Evolutionary conservation across 192 early-diverging fungal species (phyloP).

Genomic region (Rhizophagus clarus): DNA sequence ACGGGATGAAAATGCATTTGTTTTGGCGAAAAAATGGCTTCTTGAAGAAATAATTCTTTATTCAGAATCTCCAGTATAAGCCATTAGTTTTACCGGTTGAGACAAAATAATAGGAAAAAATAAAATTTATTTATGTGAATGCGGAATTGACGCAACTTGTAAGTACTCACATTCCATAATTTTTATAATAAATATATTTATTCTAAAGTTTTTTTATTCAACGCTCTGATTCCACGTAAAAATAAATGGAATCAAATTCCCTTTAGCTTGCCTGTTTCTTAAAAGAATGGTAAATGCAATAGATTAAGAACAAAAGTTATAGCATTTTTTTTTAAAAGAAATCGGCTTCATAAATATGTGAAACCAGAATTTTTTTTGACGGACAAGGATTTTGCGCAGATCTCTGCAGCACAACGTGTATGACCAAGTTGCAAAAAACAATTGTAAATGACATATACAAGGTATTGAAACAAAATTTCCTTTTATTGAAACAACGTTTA

Average conservation of each 20-base stretch:
- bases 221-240: not conserved
- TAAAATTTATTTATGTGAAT: too few species aligned
- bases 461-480: not conserved
- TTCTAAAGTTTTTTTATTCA: too few species aligned
- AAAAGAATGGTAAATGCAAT: not conserved
- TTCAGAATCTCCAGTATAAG: not conserved
- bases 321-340: not conserved
- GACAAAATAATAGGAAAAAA: not conserved
- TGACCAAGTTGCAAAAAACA: not conserved
- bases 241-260: not conserved
- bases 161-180: too few species aligned
- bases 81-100: not conserved
- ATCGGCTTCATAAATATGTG: not conserved
- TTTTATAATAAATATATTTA: too few species aligned
- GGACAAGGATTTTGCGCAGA: not conserved
- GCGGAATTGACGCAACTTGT: too few species aligned
- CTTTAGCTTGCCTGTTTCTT: not conserved
- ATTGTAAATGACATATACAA: not conserved
- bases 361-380: not conserved
- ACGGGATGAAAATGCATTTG: not conserved
- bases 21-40: not conserved
- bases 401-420: not conserved
- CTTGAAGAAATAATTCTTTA: not conserved
- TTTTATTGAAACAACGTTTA: conserved; percentile 1
- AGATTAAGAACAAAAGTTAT: not conserved